A percentile compares a stretch with the other conserved stretches of the same genome.
Conservation (phyloP, 73 alveolate genomes). For the Uronychia setigera region DNA sequence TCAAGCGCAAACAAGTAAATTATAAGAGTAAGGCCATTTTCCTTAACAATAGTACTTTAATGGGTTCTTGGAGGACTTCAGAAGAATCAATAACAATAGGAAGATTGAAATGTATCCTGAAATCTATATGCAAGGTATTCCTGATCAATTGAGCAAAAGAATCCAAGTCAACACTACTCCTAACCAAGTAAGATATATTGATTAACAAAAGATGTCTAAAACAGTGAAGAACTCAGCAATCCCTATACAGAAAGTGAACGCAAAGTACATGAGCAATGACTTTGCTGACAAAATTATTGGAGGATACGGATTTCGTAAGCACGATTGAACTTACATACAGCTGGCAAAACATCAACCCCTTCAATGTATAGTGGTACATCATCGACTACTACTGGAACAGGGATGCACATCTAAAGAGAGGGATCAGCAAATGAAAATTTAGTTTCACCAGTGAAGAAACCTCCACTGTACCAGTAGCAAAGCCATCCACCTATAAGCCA, state of each 20-base stretch:
- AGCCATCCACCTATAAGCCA: background rate
- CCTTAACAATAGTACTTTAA: constrained; percentile 21
- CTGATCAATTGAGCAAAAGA: background rate
- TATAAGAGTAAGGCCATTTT: background rate
- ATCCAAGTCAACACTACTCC: background rate
- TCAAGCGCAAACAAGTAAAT: constrained; percentile 51
- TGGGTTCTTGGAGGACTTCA: constrained; percentile 47
- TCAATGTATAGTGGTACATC: background rate
- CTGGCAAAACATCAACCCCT: background rate
- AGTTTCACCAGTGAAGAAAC: background rate
- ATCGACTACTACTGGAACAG: background rate
- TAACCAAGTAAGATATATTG: background rate
- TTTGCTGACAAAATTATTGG: background rate
- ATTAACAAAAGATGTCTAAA: background rate
- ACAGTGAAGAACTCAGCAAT: background rate
- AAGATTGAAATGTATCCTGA: constrained; percentile 10
- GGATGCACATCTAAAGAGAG: background rate
- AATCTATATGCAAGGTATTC: background rate
- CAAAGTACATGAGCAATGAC: background rate
- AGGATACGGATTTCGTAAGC: background rate
- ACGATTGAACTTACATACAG: background rate
- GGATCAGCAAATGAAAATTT: background rate
- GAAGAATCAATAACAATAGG: constrained; percentile 8
- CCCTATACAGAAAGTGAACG: background rate
- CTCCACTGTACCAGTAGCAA: background rate